Conservation (phyloP, 805 yeast species). For the Nakazawaea populi region DNA sequence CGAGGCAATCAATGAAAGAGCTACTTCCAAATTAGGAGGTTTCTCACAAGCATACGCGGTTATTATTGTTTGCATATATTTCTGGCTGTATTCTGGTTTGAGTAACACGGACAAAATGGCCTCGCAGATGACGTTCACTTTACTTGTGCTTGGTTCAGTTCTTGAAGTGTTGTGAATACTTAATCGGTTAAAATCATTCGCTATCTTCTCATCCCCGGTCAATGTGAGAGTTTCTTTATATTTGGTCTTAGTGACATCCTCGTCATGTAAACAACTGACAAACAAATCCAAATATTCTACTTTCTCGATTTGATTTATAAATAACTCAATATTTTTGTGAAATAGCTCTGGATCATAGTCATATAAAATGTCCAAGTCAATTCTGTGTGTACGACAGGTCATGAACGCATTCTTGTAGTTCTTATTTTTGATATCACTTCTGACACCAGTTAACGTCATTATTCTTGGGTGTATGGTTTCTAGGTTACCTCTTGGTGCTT, state of each 20-base stretch:
- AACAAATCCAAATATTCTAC: constrained; percentile 82
- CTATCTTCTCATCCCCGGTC: constrained; percentile 16
- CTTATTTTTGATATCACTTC: constrained; percentile 54
- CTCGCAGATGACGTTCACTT: constrained; percentile 74
- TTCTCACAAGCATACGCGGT: constrained; percentile 90
- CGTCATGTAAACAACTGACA: constrained; percentile 78
- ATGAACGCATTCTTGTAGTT: constrained; percentile 70
- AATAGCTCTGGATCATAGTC: constrained; percentile 80
- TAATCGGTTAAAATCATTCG: constrained; percentile 1
- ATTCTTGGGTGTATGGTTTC: constrained; percentile 93
- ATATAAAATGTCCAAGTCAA: constrained; percentile 82
- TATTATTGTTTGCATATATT: constrained; percentile 69
- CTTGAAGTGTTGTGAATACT: not conserved
- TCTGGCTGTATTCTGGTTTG: constrained; percentile 42
- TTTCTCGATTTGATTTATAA: constrained; percentile 63
- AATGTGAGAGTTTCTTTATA: constrained; percentile 63
- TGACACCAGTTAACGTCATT: constrained; percentile 79
- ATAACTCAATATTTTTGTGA: constrained; percentile 52
- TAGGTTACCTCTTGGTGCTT: constrained; percentile 93
- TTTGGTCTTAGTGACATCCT: constrained; percentile 76
- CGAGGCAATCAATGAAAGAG: constrained; percentile 56
- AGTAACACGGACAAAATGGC: constrained; percentile 55
- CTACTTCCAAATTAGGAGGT: constrained; percentile 80
- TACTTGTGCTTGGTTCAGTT: constrained; percentile 18
- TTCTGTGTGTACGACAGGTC: constrained; percentile 85